These are phyloP conservation scores for Penicillium palitans DNA, from an alignment of 2,329 filamentous ascomycete species.

Conservation along the genomic window DNA sequence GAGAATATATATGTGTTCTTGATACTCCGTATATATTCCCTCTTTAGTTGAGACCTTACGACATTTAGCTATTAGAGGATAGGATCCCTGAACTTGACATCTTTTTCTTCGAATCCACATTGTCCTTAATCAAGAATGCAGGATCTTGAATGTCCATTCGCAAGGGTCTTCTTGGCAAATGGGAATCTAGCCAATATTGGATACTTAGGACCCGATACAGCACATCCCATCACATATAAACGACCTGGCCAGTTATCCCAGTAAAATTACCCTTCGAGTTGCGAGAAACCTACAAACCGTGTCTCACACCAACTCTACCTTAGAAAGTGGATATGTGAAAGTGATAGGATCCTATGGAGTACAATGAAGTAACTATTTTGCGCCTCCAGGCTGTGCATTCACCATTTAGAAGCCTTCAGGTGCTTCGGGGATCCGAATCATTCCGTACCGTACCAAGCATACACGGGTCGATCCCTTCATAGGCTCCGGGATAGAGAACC, in stretches of 20 bases:
- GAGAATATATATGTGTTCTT: neutral
- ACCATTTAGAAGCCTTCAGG: neutral
- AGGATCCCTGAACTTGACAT: too few species aligned
- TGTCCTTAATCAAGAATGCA: constrained; percentile 19
- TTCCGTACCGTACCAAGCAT: constrained; percentile 17
- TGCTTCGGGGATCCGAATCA: constrained; percentile 23
- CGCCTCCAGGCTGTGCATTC: neutral
- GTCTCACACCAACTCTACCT: neutral
- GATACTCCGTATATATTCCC: neutral
- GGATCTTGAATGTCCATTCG: constrained; percentile 22
- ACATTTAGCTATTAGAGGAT: neutral
- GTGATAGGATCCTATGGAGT: neutral
- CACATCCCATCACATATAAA: neutral
- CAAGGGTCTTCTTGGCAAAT: constrained; percentile 21
- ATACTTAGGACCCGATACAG: neutral
- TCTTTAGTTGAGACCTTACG: neutral
- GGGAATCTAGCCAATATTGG: constrained; percentile 5
- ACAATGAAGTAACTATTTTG: neutral
- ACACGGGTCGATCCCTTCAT: constrained; percentile 19
- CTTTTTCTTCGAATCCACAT: constrained; percentile 10
- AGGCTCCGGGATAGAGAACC: constrained; percentile 21
- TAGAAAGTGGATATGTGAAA: neutral
- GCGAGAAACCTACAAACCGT: neutral
- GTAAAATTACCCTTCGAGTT: neutral
- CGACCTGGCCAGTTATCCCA: neutral